Percentiles rank a stretch among this genome's conserved stretches.
Conservation (phyloP, 371 early-diverging fungal genomes). For the Mortierella sp. region DNA sequence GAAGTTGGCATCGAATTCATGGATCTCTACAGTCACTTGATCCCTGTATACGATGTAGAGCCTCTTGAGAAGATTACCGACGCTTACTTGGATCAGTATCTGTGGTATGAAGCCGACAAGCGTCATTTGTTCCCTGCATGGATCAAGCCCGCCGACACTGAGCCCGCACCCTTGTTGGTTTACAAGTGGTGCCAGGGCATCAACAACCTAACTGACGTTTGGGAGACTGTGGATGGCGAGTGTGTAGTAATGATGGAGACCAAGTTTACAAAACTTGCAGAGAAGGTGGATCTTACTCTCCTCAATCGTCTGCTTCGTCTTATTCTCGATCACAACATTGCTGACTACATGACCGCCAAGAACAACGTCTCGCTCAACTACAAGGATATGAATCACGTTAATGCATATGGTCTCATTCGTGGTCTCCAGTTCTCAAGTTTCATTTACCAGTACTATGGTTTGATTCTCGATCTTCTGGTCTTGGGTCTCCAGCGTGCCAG, state of each 20-base stretch:
- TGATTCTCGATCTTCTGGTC: conserved; percentile 96
- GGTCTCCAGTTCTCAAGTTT: conserved; percentile 99
- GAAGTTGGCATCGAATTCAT: conserved; percentile 99
- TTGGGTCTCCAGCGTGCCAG: conserved; percentile 95
- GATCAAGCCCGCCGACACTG: conserved; percentile 98
- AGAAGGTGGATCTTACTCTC: conserved; percentile 98
- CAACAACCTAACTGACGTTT: conserved; percentile 96
- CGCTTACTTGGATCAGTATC: conserved; percentile 98
- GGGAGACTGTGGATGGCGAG: conserved; percentile 93
- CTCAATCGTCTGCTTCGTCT: conserved; percentile 95
- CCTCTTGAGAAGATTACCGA: conserved; percentile 99
- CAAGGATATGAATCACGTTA: conserved; percentile 99
- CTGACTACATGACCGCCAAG: conserved; percentile 99
- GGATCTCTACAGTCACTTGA: conserved; percentile 96
- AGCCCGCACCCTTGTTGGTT: conserved; percentile 96
- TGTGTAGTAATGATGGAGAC: conserved; percentile 97
- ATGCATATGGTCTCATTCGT: conserved; percentile 96
- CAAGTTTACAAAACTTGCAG: conserved; percentile 90
- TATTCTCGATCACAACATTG: conserved; percentile 98
- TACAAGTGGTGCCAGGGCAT: conserved; percentile 99
- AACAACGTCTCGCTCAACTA: conserved; percentile 97
- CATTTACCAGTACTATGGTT: conserved; percentile 98
- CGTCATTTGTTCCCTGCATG: conserved; percentile 95
- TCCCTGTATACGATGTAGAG: conserved; percentile 97
- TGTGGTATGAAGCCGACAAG: conserved; percentile 97